A percentile compares a stretch with the other conserved stretches of the same genome.
Conservation (phyloP, 169 alveolate species). For the Cryptosporidium andersoni region DNA sequence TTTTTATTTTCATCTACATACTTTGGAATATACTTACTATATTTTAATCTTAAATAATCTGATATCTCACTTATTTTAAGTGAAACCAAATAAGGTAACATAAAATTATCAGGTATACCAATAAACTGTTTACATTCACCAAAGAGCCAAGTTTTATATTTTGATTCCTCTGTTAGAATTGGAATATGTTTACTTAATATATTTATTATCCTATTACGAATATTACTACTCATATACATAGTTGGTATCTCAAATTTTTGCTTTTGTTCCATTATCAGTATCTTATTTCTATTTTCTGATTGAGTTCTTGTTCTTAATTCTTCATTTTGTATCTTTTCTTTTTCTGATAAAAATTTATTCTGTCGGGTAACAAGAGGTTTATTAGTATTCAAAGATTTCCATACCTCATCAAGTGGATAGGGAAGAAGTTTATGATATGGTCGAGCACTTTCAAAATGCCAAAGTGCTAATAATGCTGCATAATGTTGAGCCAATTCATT, state of each 20-base stretch:
- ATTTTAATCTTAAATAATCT: not conserved
- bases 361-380: slow-evolving; percentile 34
- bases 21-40: not conserved
- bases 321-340: slow-evolving; percentile 21
- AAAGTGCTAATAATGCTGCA: slow-evolving; percentile 43
- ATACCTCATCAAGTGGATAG: slow-evolving; percentile 50
- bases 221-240: slow-evolving; percentile 44
- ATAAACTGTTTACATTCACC: slow-evolving; percentile 8
- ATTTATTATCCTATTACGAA: slow-evolving; percentile 22
- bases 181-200: slow-evolving; percentile 30
- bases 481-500: slow-evolving; percentile 59
- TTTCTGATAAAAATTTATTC: slow-evolving; percentile 27
- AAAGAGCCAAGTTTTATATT: slow-evolving; percentile 48
- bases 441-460: slow-evolving; percentile 19
- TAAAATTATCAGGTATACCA: slow-evolving; percentile 12
- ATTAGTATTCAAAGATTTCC: slow-evolving; percentile 51
- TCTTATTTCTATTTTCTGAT: slow-evolving; percentile 14
- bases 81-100: slow-evolving; percentile 51
- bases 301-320: not conserved
- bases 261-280: slow-evolving; percentile 15
- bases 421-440: slow-evolving; percentile 57
- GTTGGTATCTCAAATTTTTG: slow-evolving; percentile 63
- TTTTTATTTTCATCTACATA: not conserved
- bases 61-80: slow-evolving; percentile 4
- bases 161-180: slow-evolving; percentile 28